Base-by-base conservation (phyloP, 768 basidiomycete species). In the Phlebiopsis gigantea region DNA sequence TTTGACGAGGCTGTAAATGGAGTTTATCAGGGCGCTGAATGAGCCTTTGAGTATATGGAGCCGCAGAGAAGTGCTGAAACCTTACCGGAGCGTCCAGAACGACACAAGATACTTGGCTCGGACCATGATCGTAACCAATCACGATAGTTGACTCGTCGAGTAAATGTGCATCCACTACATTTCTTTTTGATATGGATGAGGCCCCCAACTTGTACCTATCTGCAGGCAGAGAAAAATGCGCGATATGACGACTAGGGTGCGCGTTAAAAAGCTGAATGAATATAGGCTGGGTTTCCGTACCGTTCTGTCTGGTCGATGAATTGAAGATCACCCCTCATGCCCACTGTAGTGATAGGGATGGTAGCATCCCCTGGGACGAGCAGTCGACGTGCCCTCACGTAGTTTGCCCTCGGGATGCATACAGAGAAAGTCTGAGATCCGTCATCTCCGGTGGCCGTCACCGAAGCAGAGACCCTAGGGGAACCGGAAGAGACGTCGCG, bases 81-180 rank as follows among this genome's bases (percentile, higher is more conserved):
- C 55, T 57, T 61, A 58, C 71, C 58, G 61, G 59, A 57, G 59
- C 57, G 56, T 57, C 26, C 2, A 75, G 63, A 31, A 66, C 65
- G 47, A 78, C 63, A 48, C 76, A 66, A 26, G 77, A 73, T 54
- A 80, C 68, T 63, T 80, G 78, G 57, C 61, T 68, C 7, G 69
- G 69, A 12, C 78, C 75, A 39, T 66, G 30, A 49, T 62, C 69
- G 65, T 75, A 79, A 14, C 73, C 78, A 58, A 82, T 64, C 50
- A 79, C 69, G 29, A 71, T 71, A 19, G 68, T 73, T 47, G 76
- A 26, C 21, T 63, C 68, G 14, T 69, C 72, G 28, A 78, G 63
- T 55, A 76, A 69, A 54, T 74, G 73, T 21, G 75, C 79, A 60
- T 83, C 79, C 45, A 71, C 71, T 53, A 80, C 78, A 60, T 76